Conservation (phyloP, 257 asterid genomes). For the Parsonsia alboflavescens region DNA sequence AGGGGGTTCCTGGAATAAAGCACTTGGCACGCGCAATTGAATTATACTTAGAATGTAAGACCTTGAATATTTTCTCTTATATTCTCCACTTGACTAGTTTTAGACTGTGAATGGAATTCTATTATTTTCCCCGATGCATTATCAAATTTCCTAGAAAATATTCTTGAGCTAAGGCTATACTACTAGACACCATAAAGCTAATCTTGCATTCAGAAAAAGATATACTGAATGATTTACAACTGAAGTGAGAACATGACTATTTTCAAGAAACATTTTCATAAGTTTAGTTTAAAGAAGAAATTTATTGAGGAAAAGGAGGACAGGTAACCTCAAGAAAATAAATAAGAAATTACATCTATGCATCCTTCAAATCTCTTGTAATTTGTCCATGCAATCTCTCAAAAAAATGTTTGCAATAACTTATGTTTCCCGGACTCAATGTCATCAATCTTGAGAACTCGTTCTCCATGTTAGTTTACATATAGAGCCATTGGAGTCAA, state of each 20-base stretch:
- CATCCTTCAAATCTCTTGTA: not conserved
- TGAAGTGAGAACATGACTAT: not conserved
- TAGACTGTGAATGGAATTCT: not conserved
- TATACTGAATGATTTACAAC: not conserved
- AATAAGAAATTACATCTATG: not conserved
- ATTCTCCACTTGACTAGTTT: not conserved
- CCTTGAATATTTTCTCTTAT: not conserved
- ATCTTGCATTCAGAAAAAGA: not conserved
- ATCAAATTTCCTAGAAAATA: not conserved
- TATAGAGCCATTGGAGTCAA: too few relatives aligned
- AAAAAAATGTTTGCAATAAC: not conserved
- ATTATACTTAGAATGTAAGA: slow-evolving; percentile 87
- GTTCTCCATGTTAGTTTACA: not conserved
- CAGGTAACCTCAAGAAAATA: not conserved
- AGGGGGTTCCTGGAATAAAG: slow-evolving; percentile 81
- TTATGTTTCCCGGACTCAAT: not conserved
- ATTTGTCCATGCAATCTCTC: not conserved
- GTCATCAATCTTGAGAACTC: not conserved
- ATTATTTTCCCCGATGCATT: not conserved
- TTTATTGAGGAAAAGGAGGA: not conserved
- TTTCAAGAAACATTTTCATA: too few relatives aligned
- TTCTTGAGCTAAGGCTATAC: not conserved
- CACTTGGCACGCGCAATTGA: slow-evolving; percentile 87
- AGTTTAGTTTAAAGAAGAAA: not conserved
- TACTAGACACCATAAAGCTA: not conserved